Percentiles rank a stretch among this genome's conserved stretches.
These are phyloP conservation scores for Claviceps fusiformis DNA, from an alignment of 2,329 filamentous ascomycete species.

Conservation along the genomic window DNA sequence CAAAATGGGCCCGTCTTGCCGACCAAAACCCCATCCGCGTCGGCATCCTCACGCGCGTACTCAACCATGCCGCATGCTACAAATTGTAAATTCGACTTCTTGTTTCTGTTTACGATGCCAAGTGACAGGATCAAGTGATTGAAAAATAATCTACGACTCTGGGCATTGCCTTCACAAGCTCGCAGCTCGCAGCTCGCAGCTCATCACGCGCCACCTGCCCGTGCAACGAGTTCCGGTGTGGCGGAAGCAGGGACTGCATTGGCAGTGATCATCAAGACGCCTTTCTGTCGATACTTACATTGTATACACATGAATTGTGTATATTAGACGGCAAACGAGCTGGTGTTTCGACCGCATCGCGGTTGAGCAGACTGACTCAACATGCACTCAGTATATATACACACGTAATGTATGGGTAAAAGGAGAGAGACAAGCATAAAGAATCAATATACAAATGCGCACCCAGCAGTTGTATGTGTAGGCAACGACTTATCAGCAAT, in stretches of 20 bases:
- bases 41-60: too few species aligned
- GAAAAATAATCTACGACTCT: neutral
- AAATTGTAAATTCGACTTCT: too few species aligned
- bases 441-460: neutral
- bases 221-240: constrained; percentile 2
- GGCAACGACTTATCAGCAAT: neutral
- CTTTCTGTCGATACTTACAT: neutral
- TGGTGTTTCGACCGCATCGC: neutral
- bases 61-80: too few species aligned
- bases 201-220: neutral
- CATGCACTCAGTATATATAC: neutral
- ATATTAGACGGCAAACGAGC: neutral
- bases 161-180: neutral
- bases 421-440: neutral
- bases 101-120: too few species aligned
- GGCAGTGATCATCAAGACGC: neutral
- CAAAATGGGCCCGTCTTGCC: too few species aligned
- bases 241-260: neutral
- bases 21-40: too few species aligned
- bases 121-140: too few species aligned
- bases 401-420: neutral
- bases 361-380: neutral
- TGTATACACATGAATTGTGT: neutral
- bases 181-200: neutral
- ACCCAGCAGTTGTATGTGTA: neutral